Conservation (phyloP, 345 rosid species). For the Conringia planisiliqua region DNA sequence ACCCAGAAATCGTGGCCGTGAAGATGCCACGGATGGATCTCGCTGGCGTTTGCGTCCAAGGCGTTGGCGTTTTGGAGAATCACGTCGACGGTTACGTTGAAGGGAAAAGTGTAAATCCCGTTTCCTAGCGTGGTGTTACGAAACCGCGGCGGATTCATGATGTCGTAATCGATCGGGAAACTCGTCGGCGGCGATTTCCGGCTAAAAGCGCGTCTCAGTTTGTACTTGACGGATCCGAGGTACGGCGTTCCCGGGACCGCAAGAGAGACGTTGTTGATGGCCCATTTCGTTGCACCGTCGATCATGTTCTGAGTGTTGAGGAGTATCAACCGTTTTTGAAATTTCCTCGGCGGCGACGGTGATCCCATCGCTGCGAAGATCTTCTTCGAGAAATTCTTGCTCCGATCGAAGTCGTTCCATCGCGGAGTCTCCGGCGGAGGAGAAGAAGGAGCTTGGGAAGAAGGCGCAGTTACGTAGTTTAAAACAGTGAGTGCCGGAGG, state of each 20-base stretch:
- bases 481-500: slow-evolving; percentile 55
- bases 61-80: slow-evolving; percentile 71
- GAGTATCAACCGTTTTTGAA: slow-evolving; percentile 43
- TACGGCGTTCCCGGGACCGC: slow-evolving; percentile 68
- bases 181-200: slow-evolving; percentile 44
- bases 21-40: slow-evolving; percentile 84
- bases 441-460: slow-evolving; percentile 38
- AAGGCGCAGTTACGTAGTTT: slow-evolving; percentile 44
- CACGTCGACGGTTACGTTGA: slow-evolving; percentile 61
- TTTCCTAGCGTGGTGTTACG: slow-evolving; percentile 46
- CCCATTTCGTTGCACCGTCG: slow-evolving; percentile 61
- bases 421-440: slow-evolving; percentile 58
- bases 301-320: slow-evolving; percentile 68
- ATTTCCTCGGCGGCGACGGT: slow-evolving; percentile 41
- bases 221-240: slow-evolving; percentile 56
- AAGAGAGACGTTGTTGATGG: slow-evolving; percentile 70
- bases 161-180: slow-evolving; percentile 42
- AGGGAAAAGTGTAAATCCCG: slow-evolving; percentile 48
- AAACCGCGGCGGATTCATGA: slow-evolving; percentile 47
- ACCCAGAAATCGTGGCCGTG: slow-evolving; percentile 94
- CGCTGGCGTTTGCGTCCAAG: slow-evolving; percentile 40
- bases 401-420: slow-evolving; percentile 60
- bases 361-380: slow-evolving; percentile 43
- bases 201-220: slow-evolving; percentile 40
- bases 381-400: slow-evolving; percentile 43